Base-by-base conservation (phyloP, 192 early-diverging fungal genomes). In the Coemansia sp. region DNA sequence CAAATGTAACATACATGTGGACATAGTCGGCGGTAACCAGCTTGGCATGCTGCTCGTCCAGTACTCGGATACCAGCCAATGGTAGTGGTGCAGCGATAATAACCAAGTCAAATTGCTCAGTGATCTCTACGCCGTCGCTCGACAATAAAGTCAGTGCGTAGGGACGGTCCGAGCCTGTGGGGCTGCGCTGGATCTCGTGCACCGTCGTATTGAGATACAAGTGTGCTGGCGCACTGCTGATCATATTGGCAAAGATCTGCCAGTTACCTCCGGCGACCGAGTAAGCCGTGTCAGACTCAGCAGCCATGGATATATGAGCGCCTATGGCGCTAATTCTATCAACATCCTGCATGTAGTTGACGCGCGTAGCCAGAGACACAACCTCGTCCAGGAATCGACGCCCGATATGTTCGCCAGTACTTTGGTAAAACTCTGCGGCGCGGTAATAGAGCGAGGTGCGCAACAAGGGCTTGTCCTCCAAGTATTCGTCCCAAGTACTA, bases 331-430 rank as follows among this genome's bases (percentile, higher is more conserved):
- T 75, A 45, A 75, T 29, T 3, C 27, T 3, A 32, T 69, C 67
- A 29, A 75, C 45, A 35, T 75, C 73, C 59, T 75, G 73, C 73
- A 75, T 75, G 62, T 75, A 75, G 63, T 75, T 75, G 47, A 75
- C 67, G 16, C 73, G 47, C 16, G 73, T 75, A 12, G 73, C 73
- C 67, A 75, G 30, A 6, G 73, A 69, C 58, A 75, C 73, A 0
- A 75, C 67, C 20, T 75, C 73, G 34, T 61, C 24, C 27, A 75
- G 62, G 29, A 75, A 53, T 0, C 59, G 37, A 7, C 49, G 62
- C 34, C 62, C 13, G 24, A 75, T 60, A 18, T 12, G 34, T 39
- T 64, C 62, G 9, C 22, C 22, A 8, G 61, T 32, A 34, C 61
- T 62, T 15, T 61, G 32, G 34, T 75, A 75, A 40, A 64, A 69